Conservation (phyloP, 1,139 yeast species). For the Keqinozyma sinolaborantium region DNA sequence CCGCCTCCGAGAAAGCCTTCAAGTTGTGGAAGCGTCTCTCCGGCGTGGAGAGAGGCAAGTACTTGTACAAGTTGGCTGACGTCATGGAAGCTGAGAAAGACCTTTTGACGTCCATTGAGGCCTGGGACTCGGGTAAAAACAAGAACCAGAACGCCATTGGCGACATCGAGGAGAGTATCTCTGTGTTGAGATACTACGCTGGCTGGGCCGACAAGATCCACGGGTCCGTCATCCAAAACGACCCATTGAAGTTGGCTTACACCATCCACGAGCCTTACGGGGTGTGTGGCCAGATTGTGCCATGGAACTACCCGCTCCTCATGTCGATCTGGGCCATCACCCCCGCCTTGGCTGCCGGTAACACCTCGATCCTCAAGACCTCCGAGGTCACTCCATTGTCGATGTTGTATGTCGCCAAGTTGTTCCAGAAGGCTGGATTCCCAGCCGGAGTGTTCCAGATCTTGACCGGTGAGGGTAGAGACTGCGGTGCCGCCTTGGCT, state of each 20-base stretch:
- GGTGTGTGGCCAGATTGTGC: constrained; percentile 74
- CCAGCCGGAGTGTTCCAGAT: constrained; percentile 70
- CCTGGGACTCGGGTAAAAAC: constrained; percentile 81
- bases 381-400: constrained; percentile 68
- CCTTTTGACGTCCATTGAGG: constrained; percentile 62
- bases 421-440: constrained; percentile 63
- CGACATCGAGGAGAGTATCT: constrained; percentile 60
- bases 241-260: constrained; percentile 66
- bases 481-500: constrained; percentile 58
- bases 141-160: constrained; percentile 44
- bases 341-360: constrained; percentile 68
- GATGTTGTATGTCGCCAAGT: constrained; percentile 49
- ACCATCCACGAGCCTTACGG: constrained; percentile 82
- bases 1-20: constrained; percentile 69
- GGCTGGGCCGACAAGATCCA: constrained; percentile 82
- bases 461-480: constrained; percentile 53
- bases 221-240: constrained; percentile 67
- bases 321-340: constrained; percentile 63
- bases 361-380: constrained; percentile 60
- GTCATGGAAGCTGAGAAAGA: constrained; percentile 56
- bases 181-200: constrained; percentile 65
- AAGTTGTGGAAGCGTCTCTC: constrained; percentile 45
- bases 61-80: constrained; percentile 58
- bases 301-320: constrained; percentile 60
- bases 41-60: constrained; percentile 52